Percentiles rank a stretch among this genome's conserved stretches.
Conservation (phyloP, 2,329 filamentous ascomycete genomes). For the Sphaerostilbella broomeana region DNA sequence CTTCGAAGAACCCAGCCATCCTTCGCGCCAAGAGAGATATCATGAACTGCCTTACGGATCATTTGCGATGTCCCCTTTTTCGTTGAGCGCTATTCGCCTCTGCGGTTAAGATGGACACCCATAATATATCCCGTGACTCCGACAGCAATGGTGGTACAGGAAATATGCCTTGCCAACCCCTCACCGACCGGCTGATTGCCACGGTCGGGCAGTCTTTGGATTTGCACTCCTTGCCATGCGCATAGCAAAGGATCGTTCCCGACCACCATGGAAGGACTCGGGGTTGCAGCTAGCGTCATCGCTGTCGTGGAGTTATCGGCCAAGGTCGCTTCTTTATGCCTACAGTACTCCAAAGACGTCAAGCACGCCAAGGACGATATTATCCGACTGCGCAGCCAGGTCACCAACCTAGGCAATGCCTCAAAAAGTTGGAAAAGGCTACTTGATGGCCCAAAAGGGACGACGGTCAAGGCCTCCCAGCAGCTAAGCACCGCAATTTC, state of each 20-base stretch:
- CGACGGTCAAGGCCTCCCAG: conserved; percentile 22
- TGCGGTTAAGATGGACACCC: no score
- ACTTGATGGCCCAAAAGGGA: conserved; percentile 21
- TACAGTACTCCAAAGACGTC: conserved; percentile 29
- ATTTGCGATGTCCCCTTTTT: no score
- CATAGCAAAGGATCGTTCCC: background rate
- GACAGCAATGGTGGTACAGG: no score
- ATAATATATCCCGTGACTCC: no score
- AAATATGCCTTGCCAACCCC: conserved; percentile 1
- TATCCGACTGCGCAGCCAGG: conserved; percentile 24
- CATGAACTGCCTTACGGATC: no score
- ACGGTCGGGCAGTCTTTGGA: background rate
- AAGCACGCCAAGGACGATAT: conserved; percentile 27
- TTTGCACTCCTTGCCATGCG: background rate
- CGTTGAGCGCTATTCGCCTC: no score
- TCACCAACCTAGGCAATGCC: conserved; percentile 20
- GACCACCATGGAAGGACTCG: conserved; percentile 24
- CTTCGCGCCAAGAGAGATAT: no score
- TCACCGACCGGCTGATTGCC: background rate
- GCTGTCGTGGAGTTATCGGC: conserved; percentile 32
- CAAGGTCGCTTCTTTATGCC: conserved; percentile 29
- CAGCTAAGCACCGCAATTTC: conserved; percentile 18
- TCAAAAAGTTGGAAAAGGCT: conserved; percentile 22
- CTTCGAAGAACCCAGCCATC: no score
- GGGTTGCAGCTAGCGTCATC: conserved; percentile 29